Percentiles rank a stretch among this genome's conserved stretches.
Conservation (phyloP, 345 rosid species). For the Ceriops tagal region DNA sequence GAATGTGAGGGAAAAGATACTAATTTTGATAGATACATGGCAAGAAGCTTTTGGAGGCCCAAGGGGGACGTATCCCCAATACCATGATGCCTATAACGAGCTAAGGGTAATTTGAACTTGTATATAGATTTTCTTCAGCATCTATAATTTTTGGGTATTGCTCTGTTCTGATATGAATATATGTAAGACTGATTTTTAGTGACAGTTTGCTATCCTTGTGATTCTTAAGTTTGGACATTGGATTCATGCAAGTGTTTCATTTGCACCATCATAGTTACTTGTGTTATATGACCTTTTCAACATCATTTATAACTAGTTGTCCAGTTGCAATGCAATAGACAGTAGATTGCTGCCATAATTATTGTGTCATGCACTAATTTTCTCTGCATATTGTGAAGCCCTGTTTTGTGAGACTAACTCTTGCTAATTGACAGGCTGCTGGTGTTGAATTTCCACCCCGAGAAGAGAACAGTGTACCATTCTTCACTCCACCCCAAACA, state of each 20-base stretch:
- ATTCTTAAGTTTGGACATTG: background rate
- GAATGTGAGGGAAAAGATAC: conserved; percentile 89
- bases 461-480: conserved; percentile 69
- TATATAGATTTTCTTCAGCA: background rate
- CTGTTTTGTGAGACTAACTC: background rate
- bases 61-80: conserved; percentile 82
- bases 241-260: background rate
- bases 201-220: too few species aligned
- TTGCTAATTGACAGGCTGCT: conserved; percentile 48
- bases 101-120: conserved; percentile 52
- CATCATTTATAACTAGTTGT: too few species aligned
- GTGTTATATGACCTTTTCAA: background rate
- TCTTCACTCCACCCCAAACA: conserved; percentile 96
- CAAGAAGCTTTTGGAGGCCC: conserved; percentile 88
- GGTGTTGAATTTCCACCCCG: conserved; percentile 94
- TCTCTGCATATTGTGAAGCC: background rate
- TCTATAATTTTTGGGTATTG: too few species aligned
- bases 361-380: background rate
- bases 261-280: background rate
- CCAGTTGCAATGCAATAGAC: too few species aligned
- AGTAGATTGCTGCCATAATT: background rate
- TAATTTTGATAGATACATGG: conserved; percentile 59
- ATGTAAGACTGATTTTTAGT: too few species aligned
- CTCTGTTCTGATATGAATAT: too few species aligned
- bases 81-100: conserved; percentile 76